Evolutionary conservation across 768 basidiomycete genomes (phyloP), one percentile per base, ranked within the genome.

Genomic region (Lactarius trivialis): DNA sequence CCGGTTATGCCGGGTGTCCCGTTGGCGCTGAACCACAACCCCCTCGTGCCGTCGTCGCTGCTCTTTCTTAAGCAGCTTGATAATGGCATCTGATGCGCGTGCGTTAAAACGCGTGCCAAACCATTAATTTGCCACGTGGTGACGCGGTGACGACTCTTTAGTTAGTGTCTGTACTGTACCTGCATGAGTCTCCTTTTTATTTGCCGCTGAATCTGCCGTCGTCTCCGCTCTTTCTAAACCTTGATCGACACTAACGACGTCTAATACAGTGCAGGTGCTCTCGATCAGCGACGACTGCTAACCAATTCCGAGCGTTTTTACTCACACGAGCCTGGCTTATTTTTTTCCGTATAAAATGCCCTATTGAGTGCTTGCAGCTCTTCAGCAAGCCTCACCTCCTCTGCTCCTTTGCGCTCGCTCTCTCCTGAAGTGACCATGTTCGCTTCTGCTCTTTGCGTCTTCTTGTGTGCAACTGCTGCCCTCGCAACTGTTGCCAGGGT

Each of bases 391-490:
- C n/a, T 19, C 24, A 49, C 36, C 28, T 26, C 4, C 21, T 50
- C 45, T 26, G 7, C 17, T 51, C 8, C 17, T 32, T n/a, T 51
- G 28, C 15, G 1, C 50, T 51, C 6, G 26, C 7, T 19, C 11
- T 51, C 28, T 51, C 50, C 50, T 28, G 17, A 7, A 17, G 15
- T 30, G 15, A 41, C n/a, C 17, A 41, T 45, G 37, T 26, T 68
- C 60, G 68, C 70, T 41, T 57, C 69, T 48, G 56, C 70, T 32
- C 60, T 73, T 64, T 66, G 65, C 61, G 51, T 75, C 45, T 58
- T 77, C 33, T 67, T 76, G 49, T 67, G 70, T 43, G 65, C 71
- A 5, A 32, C 61, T 50, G 59, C 65, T 15, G 71, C 72, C 12
- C 58, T 75, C 34, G 76, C 72, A 14, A 65, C 67, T 15, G 72